phyloP scores from a whole-genome alignment of 2,329 filamentous ascomycete genomes.

The Rutstroemia sp. region DNA sequence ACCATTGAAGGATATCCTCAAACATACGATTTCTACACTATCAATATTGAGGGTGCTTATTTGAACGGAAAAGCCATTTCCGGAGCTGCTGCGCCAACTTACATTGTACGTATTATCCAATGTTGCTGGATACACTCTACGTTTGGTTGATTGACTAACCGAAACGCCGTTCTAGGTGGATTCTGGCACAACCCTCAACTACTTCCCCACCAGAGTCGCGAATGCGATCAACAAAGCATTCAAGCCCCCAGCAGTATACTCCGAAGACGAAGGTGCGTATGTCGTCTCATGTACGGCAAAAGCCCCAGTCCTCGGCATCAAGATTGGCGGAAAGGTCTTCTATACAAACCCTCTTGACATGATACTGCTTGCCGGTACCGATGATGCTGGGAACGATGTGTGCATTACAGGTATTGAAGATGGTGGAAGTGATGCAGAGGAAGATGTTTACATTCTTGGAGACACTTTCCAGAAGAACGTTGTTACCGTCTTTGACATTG shows the following conservation, averaged over 20 bases:
- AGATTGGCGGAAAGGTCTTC: conserved; percentile 31
- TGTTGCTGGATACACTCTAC: no score
- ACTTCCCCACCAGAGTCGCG: conserved; percentile 33
- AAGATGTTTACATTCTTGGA: conserved; percentile 34
- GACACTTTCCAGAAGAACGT: conserved; percentile 43
- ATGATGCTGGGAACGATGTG: conserved; percentile 13
- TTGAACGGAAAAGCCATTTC: conserved; percentile 7
- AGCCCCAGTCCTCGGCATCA: conserved; percentile 35
- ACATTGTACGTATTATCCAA: conserved; percentile 5
- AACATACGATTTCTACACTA: conserved; percentile 19
- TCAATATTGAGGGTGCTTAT: conserved; percentile 11
- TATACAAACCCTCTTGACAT: conserved; percentile 27
- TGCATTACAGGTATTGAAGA: conserved; percentile 31
- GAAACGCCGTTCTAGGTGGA: conserved; percentile 28
- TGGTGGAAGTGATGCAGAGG: conserved; percentile 24
- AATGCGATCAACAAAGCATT: conserved; percentile 35
- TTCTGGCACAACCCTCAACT: conserved; percentile 35
- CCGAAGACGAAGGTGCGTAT: conserved; percentile 28
- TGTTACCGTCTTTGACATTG: conserved; percentile 43
- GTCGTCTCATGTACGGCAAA: conserved; percentile 36
- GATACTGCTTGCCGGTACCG: conserved; percentile 20
- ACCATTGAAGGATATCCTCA: conserved; percentile 14
- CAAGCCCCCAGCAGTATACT: conserved; percentile 33
- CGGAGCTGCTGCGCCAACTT: conserved; percentile 9
- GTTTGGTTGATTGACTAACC: no score